phyloP scores from a whole-genome alignment of 1,284 basidiomycete genomes.

The Pseudozyma thailandica region DNA sequence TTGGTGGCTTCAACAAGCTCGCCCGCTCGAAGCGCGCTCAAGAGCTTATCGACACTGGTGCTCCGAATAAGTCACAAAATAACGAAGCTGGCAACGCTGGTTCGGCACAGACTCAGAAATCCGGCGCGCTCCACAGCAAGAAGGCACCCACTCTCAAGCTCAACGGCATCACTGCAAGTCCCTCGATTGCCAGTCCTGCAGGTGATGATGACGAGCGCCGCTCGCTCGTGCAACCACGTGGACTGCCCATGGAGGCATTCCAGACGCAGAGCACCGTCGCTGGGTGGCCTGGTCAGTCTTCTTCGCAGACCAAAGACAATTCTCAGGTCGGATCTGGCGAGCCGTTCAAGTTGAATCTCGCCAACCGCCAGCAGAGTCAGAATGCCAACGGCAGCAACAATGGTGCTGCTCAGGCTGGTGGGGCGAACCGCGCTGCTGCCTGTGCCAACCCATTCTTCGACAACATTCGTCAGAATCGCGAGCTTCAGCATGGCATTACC shows the following conservation, averaged over 20 bases:
- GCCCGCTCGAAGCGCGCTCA: conserved; percentile 29
- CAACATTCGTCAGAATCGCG: conserved; percentile 92
- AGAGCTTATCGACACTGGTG: conserved; percentile 35
- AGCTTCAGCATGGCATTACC: conserved; percentile 81
- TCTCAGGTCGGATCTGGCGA: conserved; percentile 6
- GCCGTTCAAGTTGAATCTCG: conserved; percentile 20
- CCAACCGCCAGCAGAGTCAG: conserved; percentile 17
- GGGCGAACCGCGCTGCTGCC: conserved; percentile 12
- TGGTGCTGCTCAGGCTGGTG: conserved; percentile 1
- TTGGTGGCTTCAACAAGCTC: conserved; percentile 62
- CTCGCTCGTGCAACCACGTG: conserved; percentile 58
- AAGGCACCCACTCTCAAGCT: conserved; percentile 29
- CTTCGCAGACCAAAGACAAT: conserved; percentile 23
- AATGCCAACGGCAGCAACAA: background rate
- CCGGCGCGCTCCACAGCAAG: conserved; percentile 2
- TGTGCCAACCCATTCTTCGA: conserved; percentile 75
- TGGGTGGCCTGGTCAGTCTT: conserved; percentile 37
- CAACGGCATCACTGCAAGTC: conserved; percentile 20
- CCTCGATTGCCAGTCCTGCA: conserved; percentile 14
- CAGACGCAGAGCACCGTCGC: conserved; percentile 49
- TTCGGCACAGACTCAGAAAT: background rate
- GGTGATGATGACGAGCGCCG: conserved; percentile 7
- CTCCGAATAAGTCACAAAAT: conserved; percentile 4
- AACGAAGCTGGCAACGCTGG: background rate
- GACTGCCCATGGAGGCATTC: conserved; percentile 62